phyloP scores from a whole-genome alignment of 257 asterid species.

The Datura wrightii region DNA sequence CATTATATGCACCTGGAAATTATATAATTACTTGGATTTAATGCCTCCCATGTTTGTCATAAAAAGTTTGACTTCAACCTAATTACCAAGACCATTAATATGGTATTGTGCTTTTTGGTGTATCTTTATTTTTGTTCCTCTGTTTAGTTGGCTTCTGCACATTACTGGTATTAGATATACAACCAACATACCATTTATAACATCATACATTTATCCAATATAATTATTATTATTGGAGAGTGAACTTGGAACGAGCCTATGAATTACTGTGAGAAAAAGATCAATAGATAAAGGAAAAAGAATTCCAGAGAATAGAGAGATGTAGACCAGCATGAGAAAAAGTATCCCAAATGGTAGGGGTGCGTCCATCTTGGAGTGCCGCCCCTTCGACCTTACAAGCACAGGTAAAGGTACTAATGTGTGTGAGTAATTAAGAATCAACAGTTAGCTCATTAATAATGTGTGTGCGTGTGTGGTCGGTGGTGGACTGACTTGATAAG shows the following conservation, averaged over 20 bases:
- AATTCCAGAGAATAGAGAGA: neutral
- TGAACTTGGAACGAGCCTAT: neutral
- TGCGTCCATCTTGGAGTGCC: slow-evolving; percentile 50
- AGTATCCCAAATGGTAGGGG: slow-evolving; percentile 53
- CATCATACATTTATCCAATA: neutral
- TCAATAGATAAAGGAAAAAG: no score
- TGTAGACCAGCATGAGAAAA: slow-evolving; percentile 45
- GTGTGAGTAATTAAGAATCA: neutral
- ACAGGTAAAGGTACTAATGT: no score
- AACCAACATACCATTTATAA: neutral
- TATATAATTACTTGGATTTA: neutral
- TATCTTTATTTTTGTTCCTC: no score
- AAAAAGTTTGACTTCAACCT: no score
- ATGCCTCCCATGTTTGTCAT: neutral
- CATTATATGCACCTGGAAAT: neutral
- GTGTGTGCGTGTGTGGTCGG: no score
- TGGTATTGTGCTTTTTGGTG: no score
- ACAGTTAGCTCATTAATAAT: no score
- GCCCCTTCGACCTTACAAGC: slow-evolving; percentile 45
- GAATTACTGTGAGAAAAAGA: neutral
- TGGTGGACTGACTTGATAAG: slow-evolving; percentile 34
- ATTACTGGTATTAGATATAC: no score
- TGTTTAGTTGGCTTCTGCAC: no score
- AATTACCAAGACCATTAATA: no score
- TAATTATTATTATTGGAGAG: neutral